phyloP scores from a whole-genome alignment of 2,329 filamentous ascomycete species.

The Fusarium denticulatum region DNA sequence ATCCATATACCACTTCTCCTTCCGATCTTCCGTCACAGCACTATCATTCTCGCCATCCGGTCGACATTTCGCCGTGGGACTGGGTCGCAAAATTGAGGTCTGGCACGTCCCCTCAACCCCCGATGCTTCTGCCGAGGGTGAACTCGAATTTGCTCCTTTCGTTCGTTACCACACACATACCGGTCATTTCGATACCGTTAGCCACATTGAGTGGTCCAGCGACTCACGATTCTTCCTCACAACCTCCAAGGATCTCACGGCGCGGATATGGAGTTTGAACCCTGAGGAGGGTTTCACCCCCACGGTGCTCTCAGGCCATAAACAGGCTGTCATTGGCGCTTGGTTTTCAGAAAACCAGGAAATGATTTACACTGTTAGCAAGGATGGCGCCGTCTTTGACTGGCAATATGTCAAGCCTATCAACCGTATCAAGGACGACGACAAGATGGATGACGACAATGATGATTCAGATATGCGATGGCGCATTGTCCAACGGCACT shows the following conservation, averaged over 20 bases:
- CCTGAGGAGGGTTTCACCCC: conserved; percentile 88
- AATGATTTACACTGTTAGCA: conserved; percentile 94
- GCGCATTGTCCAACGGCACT: conserved; percentile 91
- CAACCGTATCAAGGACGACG: conserved; percentile 64
- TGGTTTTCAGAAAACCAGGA: conserved; percentile 97
- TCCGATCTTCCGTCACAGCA: conserved; percentile 82
- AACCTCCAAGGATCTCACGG: conserved; percentile 89
- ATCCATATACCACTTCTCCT: conserved; percentile 94
- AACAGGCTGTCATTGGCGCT: conserved; percentile 90
- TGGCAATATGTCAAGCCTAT: conserved; percentile 83
- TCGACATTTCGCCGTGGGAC: conserved; percentile 86
- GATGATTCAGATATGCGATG: conserved; percentile 78
- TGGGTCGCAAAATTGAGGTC: conserved; percentile 89
- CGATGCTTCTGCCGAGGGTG: conserved; percentile 79
- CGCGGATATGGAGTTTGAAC: conserved; percentile 93
- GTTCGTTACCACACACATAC: conserved; percentile 86
- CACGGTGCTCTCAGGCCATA: conserved; percentile 89
- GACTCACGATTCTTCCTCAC: conserved; percentile 97
- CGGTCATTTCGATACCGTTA: conserved; percentile 88
- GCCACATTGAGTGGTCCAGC: conserved; percentile 91
- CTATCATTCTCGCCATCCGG: conserved; percentile 93
- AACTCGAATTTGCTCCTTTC: conserved; percentile 95
- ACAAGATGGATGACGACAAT: conserved; percentile 68
- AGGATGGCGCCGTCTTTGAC: conserved; percentile 94
- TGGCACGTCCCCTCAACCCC: conserved; percentile 96